Base-by-base conservation (phyloP, 2,329 filamentous ascomycete genomes). In the Ascomycota sp. region DNA sequence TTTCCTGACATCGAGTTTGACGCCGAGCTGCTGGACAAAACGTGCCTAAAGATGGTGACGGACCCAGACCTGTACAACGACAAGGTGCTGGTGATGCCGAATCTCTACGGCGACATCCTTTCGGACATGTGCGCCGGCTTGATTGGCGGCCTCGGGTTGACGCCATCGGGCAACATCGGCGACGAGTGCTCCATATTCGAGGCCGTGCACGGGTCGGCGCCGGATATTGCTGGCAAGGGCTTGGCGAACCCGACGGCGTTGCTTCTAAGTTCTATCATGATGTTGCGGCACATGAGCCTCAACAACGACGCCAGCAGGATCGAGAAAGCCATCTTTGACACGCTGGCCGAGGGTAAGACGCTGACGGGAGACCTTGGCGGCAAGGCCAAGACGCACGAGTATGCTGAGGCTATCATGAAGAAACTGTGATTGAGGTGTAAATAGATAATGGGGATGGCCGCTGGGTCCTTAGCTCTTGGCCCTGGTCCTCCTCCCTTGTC, bases 141-240 rank as follows among this genome's bases (percentile, higher is more conserved):
- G 44, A 95, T 98, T 48, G 89, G 89, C 54, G 89, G 89, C 59
- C 78, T 98, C 40, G 89, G 89, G 55, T 74, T 98, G 30, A 94
- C 89, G 24, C 89, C 89, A 40, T 95, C 86, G 24, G 89, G 86
- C 50, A 98, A 98, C 72, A 95, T 94, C 51, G 89, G 83, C 58
- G 83, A 94, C 60, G 80, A 93, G 66, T 95, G 83, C 76, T 93
- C 82, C 55, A 94, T 95, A 65, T 98, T 98, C 65, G 89, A 98
- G 66, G 89, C 89, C 47, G 89, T 98, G 47, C 89, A 98, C 67
- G 86, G 86, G 46, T 93, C 83, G 41, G 86, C 86, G 35, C 86
- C 86, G 36, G 86, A 95, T 57, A 95, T 95, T 53, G 83, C 82
- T 40, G 86, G 86, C 57, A 83, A 94, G 72, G 78, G 71, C 42